Evolutionary conservation across 148 eudicot species (phyloP).

Genomic region (Cornus suecica): DNA sequence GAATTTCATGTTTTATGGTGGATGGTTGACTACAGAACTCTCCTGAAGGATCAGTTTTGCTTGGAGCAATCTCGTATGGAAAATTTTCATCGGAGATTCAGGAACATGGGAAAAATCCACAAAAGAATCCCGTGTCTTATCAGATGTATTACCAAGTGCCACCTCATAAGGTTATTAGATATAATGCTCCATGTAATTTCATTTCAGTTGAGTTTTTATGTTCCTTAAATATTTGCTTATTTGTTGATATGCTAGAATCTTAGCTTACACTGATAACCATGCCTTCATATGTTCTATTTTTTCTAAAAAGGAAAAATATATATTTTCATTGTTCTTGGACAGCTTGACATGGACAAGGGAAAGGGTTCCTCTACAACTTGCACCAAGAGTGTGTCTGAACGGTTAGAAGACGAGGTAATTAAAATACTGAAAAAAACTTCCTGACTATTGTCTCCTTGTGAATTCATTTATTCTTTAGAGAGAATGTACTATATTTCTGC

Average conservation of each 20-base stretch:
- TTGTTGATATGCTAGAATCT: neutral
- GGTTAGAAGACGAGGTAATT: conserved; percentile 78
- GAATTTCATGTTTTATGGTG: conserved; percentile 4
- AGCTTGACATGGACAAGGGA: conserved; percentile 77
- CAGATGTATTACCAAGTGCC: conserved; percentile 74
- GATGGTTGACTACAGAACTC: conserved; percentile 52
- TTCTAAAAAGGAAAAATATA: too few species aligned
- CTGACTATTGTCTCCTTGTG: neutral
- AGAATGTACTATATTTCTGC: neutral
- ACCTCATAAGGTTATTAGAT: conserved; percentile 62
- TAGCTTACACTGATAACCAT: neutral
- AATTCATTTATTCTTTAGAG: neutral
- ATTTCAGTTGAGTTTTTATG: neutral
- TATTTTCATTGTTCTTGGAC: conserved; percentile 18
- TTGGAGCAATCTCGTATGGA: conserved; percentile 88
- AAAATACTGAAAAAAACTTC: neutral
- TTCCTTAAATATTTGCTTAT: neutral
- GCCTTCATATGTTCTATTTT: neutral
- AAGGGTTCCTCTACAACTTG: conserved; percentile 39
- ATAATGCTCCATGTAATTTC: neutral
- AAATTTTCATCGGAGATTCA: conserved; percentile 51
- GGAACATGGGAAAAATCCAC: conserved; percentile 55
- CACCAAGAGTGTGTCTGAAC: conserved; percentile 63
- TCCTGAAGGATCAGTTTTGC: conserved; percentile 77
- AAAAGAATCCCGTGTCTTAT: conserved; percentile 78